Conservation (phyloP, 2,329 filamentous ascomycete genomes). For the Drechslera avenae region DNA sequence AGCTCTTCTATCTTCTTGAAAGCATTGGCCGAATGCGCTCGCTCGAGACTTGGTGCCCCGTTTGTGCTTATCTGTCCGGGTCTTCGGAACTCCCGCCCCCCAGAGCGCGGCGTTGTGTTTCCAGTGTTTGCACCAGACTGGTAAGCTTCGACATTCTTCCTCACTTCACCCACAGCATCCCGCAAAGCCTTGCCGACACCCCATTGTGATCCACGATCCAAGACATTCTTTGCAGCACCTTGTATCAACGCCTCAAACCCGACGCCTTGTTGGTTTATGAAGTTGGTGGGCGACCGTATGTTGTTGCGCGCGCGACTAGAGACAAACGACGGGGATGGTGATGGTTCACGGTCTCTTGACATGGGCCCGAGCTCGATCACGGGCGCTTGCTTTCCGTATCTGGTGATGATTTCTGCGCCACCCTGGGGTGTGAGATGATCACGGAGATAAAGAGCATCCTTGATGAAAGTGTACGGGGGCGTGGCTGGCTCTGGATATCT, state of each 20-base stretch:
- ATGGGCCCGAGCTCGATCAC: conserved; percentile 30
- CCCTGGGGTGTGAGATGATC: conserved; percentile 67
- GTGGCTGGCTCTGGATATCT: conserved; percentile 75
- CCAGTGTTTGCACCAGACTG: conserved; percentile 51
- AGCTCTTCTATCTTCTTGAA: conserved; percentile 50
- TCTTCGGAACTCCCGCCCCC: conserved; percentile 44
- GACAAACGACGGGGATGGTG: conserved; percentile 30
- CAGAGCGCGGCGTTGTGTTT: conserved; percentile 40
- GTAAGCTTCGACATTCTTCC: conserved; percentile 72
- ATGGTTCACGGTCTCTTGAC: conserved; percentile 38
- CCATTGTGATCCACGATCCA: conserved; percentile 74
- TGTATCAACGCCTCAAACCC: conserved; percentile 74
- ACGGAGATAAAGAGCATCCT: conserved; percentile 79
- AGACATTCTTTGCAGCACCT: conserved; percentile 74
- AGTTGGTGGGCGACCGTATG: conserved; percentile 34
- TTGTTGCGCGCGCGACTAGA: conserved; percentile 35
- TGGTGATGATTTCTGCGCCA: conserved; percentile 69
- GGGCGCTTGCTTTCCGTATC: conserved; percentile 64
- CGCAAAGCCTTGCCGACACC: conserved; percentile 80
- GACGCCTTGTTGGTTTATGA: conserved; percentile 37
- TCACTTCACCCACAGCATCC: conserved; percentile 80
- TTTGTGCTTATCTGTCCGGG: conserved; percentile 33
- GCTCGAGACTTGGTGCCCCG: conserved; percentile 26
- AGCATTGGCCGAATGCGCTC: conserved; percentile 29
- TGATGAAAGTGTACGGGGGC: conserved; percentile 78